Evolutionary conservation across 192 early-diverging fungal species (phyloP).

Genomic region (Coemansia sp.): DNA sequence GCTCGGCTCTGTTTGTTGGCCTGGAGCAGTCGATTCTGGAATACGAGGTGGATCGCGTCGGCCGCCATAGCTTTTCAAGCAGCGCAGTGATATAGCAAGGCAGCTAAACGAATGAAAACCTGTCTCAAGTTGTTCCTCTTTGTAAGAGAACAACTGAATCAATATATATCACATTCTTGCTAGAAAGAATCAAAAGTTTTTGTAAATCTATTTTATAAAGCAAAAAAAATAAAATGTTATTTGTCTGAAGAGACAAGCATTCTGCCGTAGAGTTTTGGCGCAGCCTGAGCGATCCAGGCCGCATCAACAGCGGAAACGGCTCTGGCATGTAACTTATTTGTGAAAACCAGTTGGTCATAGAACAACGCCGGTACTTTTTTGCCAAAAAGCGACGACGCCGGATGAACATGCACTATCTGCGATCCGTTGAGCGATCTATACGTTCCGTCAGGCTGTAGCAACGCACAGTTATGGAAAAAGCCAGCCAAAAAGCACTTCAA

Average conservation of each 20-base stretch:
- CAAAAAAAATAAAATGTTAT: not conserved
- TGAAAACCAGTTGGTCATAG: slow-evolving; percentile 90
- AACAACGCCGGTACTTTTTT: slow-evolving; percentile 77
- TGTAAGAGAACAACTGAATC: too few relatives aligned
- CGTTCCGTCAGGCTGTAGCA: slow-evolving; percentile 82
- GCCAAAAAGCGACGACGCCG: slow-evolving; percentile 80
- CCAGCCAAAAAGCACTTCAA: slow-evolving; percentile 86
- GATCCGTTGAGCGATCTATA: slow-evolving; percentile 66
- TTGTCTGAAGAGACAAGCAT: not conserved
- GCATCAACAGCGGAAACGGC: slow-evolving; percentile 79
- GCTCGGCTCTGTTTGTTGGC: slow-evolving; percentile 84
- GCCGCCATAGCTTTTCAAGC: slow-evolving; percentile 76
- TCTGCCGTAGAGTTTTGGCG: slow-evolving; percentile 71
- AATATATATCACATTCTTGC: too few relatives aligned
- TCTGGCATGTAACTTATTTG: slow-evolving; percentile 85
- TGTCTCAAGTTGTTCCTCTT: not conserved
- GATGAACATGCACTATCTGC: slow-evolving; percentile 84
- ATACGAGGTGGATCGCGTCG: slow-evolving; percentile 77
- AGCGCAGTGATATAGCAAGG: slow-evolving; percentile 61
- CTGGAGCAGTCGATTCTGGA: slow-evolving; percentile 82
- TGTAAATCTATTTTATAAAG: too few relatives aligned
- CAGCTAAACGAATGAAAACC: too few relatives aligned
- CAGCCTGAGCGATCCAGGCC: slow-evolving; percentile 75
- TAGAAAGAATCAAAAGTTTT: too few relatives aligned
- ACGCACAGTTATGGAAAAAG: slow-evolving; percentile 86